A percentile compares a stretch with the other conserved stretches of the same genome.
phyloP scores from a whole-genome alignment of 228 moss, liverwort and hornwort species.

The Sphagnum magellanicum region DNA sequence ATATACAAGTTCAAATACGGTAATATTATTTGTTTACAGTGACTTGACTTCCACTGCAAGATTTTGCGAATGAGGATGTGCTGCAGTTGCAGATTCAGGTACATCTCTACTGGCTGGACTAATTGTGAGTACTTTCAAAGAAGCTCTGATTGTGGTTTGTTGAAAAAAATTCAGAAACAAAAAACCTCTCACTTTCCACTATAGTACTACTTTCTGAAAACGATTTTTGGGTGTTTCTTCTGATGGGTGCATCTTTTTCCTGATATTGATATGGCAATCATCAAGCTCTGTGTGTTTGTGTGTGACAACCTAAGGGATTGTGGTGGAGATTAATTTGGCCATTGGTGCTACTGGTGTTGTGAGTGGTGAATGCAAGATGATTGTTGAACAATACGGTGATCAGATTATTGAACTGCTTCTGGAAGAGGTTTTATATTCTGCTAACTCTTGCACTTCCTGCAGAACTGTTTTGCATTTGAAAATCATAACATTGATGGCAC shows the following conservation, averaged over 20 bases:
- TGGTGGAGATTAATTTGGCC: conserved; percentile 78
- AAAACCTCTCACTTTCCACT: neutral
- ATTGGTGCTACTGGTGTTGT: conserved; percentile 86
- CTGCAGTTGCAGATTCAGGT: conserved; percentile 92
- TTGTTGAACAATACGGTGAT: conserved; percentile 74
- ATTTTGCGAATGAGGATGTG: conserved; percentile 72
- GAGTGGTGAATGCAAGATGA: conserved; percentile 81
- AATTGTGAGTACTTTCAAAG: conserved; percentile 38
- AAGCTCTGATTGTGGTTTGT: neutral
- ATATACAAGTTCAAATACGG: neutral
- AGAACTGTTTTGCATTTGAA: neutral
- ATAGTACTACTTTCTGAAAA: neutral
- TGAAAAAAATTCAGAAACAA: neutral
- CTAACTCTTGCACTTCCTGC: neutral
- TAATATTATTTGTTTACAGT: neutral
- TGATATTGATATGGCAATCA: neutral
- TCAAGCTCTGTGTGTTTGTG: neutral
- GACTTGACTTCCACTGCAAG: conserved; percentile 21
- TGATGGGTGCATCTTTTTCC: neutral
- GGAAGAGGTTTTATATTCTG: conserved; percentile 39
- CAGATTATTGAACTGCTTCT: conserved; percentile 68
- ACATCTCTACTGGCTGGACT: conserved; percentile 94
- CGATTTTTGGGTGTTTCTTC: neutral
- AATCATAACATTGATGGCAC: neutral
- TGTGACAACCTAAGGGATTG: conserved; percentile 45